A percentile compares a stretch with the other conserved stretches of the same genome.
These are phyloP conservation scores for Stemphylium lycopersici DNA, from an alignment of 2,329 filamentous ascomycete genomes.

Conservation along the genomic window DNA sequence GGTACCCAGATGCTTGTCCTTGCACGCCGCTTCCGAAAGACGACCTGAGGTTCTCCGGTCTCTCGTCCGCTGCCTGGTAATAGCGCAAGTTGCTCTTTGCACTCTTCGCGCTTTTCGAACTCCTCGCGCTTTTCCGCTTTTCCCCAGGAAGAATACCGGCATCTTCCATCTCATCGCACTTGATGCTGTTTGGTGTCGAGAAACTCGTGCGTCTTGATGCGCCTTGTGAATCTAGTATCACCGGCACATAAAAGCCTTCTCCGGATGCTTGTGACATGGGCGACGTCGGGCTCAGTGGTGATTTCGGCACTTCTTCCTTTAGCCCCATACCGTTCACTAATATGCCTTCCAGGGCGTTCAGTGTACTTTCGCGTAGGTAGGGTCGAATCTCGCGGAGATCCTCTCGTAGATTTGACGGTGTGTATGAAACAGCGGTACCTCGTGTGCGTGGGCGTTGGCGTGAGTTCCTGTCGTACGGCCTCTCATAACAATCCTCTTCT, in stretches of 20 bases:
- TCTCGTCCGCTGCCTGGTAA: slow-evolving; percentile 11
- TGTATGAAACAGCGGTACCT: slow-evolving; percentile 9
- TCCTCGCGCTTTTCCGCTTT: neutral
- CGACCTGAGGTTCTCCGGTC: neutral
- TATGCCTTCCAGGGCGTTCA: slow-evolving; percentile 10
- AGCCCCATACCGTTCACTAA: slow-evolving; percentile 12
- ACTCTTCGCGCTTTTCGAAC: no score
- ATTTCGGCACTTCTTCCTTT: neutral
- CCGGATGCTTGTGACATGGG: slow-evolving; percentile 1
- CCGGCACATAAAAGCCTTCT: slow-evolving; percentile 13
- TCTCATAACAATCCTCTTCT: slow-evolving; percentile 4
- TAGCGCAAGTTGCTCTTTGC: slow-evolving; percentile 19
- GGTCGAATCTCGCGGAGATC: slow-evolving; percentile 15
- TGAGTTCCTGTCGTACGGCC: slow-evolving; percentile 6
- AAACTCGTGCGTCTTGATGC: slow-evolving; percentile 18
- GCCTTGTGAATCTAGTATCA: slow-evolving; percentile 14
- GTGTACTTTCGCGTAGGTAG: slow-evolving; percentile 9
- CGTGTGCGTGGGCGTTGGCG: slow-evolving; percentile 1
- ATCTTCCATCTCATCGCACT: slow-evolving; percentile 13
- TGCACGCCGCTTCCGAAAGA: neutral
- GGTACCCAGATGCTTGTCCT: slow-evolving; percentile 19
- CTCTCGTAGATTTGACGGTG: slow-evolving; percentile 9
- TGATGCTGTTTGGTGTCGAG: slow-evolving; percentile 11
- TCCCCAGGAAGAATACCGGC: slow-evolving; percentile 6
- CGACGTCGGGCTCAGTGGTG: neutral